These are phyloP conservation scores for Beauveria pseudobassiana DNA, from an alignment of 2,329 filamentous ascomycete species.

Conservation along the genomic window DNA sequence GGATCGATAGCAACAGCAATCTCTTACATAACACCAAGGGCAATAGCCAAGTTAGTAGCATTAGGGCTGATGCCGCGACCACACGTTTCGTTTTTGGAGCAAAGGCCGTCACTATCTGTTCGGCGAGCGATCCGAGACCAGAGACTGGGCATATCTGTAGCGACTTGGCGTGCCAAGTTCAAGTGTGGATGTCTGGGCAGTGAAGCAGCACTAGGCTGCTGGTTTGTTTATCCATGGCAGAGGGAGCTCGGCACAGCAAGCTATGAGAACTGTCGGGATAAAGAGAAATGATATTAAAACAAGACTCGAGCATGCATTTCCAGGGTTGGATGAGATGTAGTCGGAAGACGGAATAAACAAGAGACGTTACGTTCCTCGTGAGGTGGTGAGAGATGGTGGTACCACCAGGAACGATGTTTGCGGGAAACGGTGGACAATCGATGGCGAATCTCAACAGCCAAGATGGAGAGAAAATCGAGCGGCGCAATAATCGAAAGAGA, in stretches of 20 bases:
- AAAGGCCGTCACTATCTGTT: not conserved
- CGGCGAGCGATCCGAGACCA: conserved; percentile 6
- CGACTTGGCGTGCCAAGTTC: conserved; percentile 4
- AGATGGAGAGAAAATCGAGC: not conserved
- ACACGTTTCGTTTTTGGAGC: conserved; percentile 37
- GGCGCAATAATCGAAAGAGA: not conserved
- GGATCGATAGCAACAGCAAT: not conserved
- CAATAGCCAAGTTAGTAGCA: conserved; percentile 58
- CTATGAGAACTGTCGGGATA: not conserved
- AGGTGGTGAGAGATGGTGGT: not conserved
- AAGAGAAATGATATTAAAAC: not conserved
- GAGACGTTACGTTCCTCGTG: conserved; percentile 9
- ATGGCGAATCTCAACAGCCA: not conserved
- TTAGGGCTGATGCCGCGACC: conserved; percentile 51
- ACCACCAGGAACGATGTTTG: conserved; percentile 9
- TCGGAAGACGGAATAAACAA: not conserved
- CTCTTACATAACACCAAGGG: conserved; percentile 63
- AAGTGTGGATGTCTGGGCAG: conserved; percentile 1
- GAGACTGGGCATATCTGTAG: conserved; percentile 1
- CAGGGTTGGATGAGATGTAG: not conserved
- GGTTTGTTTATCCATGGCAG: conserved; percentile 5
- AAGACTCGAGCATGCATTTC: conserved; percentile 3
- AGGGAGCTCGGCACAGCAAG: not conserved
- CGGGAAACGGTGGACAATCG: not conserved
- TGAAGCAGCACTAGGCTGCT: not conserved